phyloP scores from a whole-genome alignment of 768 basidiomycete species.

The Trametes elegans region DNA sequence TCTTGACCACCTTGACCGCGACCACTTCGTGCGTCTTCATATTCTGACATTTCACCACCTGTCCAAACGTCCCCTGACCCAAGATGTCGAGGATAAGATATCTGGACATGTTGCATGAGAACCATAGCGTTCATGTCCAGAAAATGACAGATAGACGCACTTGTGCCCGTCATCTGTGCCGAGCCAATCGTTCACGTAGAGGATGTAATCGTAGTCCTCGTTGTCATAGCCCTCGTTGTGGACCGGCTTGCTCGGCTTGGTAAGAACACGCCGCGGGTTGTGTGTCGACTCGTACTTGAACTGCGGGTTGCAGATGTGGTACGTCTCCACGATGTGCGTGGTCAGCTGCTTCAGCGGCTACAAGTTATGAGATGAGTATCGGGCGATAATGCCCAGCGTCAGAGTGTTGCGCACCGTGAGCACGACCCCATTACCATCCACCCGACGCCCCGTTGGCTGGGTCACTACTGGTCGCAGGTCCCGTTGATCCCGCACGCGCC shows the following conservation, averaged over 20 bases:
- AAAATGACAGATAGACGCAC: conserved; percentile 45
- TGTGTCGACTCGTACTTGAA: conserved; percentile 94
- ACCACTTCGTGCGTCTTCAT: conserved; percentile 99
- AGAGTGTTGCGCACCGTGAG: conserved; percentile 65
- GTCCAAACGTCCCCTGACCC: conserved; percentile 98
- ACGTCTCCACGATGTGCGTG: conserved; percentile 85
- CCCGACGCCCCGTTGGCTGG: conserved; percentile 64
- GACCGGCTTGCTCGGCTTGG: conserved; percentile 93
- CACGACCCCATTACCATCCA: conserved; percentile 72
- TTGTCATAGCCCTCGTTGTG: conserved; percentile 99
- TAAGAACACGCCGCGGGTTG: conserved; percentile 94
- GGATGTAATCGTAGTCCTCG: conserved; percentile 98
- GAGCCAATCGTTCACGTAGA: conserved; percentile 98
- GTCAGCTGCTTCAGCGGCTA: conserved; percentile 73
- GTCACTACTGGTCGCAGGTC: conserved; percentile 78
- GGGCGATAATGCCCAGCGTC: conserved; percentile 6
- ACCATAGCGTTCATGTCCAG: neutral
- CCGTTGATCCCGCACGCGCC: conserved; percentile 69
- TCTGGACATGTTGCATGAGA: conserved; percentile 39
- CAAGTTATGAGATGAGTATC: conserved; percentile 15
- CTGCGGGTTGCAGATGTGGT: conserved; percentile 89
- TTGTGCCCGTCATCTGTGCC: conserved; percentile 95
- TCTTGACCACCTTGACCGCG: conserved; percentile 99
- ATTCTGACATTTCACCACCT: conserved; percentile 99
- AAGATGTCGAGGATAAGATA: conserved; percentile 98